A percentile compares a stretch with the other conserved stretches of the same genome.
These are phyloP conservation scores for Penicillium turbatum DNA, from an alignment of 495 filamentous ascomycete species.

Conservation along the genomic window DNA sequence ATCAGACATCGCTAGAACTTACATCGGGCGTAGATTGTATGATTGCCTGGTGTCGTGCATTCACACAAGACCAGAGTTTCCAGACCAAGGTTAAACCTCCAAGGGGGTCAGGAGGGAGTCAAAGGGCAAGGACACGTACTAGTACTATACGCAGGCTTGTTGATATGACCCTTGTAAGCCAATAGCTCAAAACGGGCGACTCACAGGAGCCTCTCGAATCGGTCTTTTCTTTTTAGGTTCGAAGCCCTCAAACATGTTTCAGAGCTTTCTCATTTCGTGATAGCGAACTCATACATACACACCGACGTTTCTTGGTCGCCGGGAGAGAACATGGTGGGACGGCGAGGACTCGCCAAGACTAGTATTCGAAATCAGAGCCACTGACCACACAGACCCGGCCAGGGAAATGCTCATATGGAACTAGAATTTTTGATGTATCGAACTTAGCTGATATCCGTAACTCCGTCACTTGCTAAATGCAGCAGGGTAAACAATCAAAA, in stretches of 20 bases:
- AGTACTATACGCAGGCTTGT: conserved; percentile 18
- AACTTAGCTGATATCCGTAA: conserved; percentile 44
- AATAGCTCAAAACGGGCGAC: neutral
- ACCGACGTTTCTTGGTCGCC: conserved; percentile 2
- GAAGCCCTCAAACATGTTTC: neutral
- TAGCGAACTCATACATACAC: neutral
- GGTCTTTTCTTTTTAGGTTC: neutral
- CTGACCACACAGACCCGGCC: conserved; percentile 23
- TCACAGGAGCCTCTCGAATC: neutral
- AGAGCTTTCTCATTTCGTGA: neutral
- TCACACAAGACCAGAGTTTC: conserved; percentile 1
- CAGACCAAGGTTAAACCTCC: conserved; percentile 6
- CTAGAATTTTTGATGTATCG: conserved; percentile 36
- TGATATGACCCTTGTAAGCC: neutral
- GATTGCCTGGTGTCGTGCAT: conserved; percentile 1
- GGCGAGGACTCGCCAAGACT: conserved; percentile 28
- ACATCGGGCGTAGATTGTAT: conserved; percentile 17
- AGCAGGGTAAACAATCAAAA: neutral
- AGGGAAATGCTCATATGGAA: conserved; percentile 26
- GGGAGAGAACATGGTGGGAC: neutral
- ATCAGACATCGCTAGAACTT: conserved; percentile 20
- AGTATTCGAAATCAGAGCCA: conserved; percentile 30
- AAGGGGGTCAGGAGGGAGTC: neutral
- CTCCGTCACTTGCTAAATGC: conserved; percentile 10
- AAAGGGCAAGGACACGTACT: conserved; percentile 18